Base-by-base conservation (phyloP, 1,284 basidiomycete species). In the Leccinum variabile region DNA sequence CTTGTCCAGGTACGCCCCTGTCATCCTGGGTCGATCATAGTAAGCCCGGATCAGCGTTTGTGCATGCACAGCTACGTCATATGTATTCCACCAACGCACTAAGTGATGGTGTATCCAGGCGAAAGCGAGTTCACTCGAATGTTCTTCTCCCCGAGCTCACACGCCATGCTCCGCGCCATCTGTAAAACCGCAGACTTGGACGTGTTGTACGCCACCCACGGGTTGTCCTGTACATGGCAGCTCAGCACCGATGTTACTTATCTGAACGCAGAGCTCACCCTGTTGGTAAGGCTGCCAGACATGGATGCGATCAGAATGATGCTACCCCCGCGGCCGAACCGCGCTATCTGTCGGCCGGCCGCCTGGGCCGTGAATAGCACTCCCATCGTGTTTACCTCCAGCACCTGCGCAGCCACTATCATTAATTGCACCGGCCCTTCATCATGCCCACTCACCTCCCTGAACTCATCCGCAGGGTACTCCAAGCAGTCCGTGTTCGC, bases 271-370 rank as follows among this genome's bases (percentile, higher is more conserved):
- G 50, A 1, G 62, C 81, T 57, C 68, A 89, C 92, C 76, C 79
- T 85, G 78, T 94, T 94, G 59, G 91, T 91, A 67, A 95, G 86
- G 59, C 87, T 87, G 13, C 92, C 94, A 54, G 89, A 90, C 90
- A 95, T 94, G 63, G 90, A 93, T 25, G 90, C 93, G 67, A 95
- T 88, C 65, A 72, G 77, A 66, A 93, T 84, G 67, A 95, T 92
- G 68, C 91, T 93, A 1, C 92, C 93, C 14, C 82, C 81, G n/a
- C 81, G 84, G 6, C 85, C 84, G 67, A 88, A 91, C 33, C 85
- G 81, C n/a, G 73, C 78, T 90, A 92, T 93, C 75, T 91, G 86
- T 61, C 85, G 81, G 6, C 91, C 92, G 11, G 87, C 91, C 0
- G 90, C 41, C 41, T 18, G n/a, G 5, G n/a, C 41, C 41, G n/a